A percentile compares a stretch with the other conserved stretches of the same genome.
phyloP scores from a whole-genome alignment of 441 rosid genomes.

The Croton setiger region DNA sequence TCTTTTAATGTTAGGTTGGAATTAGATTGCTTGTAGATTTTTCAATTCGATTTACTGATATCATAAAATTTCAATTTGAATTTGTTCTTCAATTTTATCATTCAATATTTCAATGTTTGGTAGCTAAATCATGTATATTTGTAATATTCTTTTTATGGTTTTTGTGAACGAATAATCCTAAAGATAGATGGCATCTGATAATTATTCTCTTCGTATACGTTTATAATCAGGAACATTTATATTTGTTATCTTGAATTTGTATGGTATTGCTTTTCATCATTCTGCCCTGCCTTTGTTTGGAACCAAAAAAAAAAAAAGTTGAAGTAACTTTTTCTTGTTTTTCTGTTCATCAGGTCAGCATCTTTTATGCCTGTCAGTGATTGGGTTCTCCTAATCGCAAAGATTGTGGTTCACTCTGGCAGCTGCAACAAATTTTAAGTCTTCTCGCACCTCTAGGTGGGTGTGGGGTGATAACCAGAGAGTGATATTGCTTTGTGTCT shows the following conservation, averaged over 20 bases:
- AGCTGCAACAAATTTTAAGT: constrained; percentile 56
- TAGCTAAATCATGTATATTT: not conserved
- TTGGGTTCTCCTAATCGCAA: constrained; percentile 44
- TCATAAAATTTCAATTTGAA: not conserved
- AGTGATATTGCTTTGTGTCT: constrained; percentile 45
- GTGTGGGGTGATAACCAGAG: constrained; percentile 74
- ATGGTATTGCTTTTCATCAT: not conserved
- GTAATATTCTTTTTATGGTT: not conserved
- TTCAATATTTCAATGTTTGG: not conserved
- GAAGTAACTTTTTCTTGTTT: not conserved
- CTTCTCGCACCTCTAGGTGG: constrained; percentile 89
- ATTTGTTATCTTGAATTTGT: not conserved
- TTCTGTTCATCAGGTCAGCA: constrained; percentile 36
- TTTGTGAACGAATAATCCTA: not conserved
- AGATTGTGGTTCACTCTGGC: constrained; percentile 88
- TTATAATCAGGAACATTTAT: not conserved
- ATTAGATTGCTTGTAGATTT: not conserved
- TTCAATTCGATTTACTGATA: not conserved
- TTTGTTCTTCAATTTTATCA: not conserved
- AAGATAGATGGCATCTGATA: not conserved
- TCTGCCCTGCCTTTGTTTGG: not conserved
- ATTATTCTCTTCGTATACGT: not conserved
- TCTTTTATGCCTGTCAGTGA: constrained; percentile 30
- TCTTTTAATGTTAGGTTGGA: not conserved
- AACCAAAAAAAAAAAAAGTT: not conserved